Evolutionary conservation across 2,329 filamentous ascomycete species (phyloP).

Genomic region (Stagonosporopsis chrysanthemi): DNA sequence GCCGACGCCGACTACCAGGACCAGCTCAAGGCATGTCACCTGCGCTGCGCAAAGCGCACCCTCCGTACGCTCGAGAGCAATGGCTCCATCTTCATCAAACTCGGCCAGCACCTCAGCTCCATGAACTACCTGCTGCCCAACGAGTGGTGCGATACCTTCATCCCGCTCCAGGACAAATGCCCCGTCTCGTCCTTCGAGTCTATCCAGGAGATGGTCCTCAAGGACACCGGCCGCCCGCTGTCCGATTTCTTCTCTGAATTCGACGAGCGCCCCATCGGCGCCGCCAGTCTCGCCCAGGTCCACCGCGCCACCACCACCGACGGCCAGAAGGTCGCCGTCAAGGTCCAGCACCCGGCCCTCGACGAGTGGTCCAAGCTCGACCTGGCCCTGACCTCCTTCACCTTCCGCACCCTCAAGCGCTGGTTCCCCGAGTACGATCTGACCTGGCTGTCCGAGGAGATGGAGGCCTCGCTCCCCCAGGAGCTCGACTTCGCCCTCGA

Average conservation of each 20-base stretch:
- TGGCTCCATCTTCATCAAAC: slow-evolving; percentile 97
- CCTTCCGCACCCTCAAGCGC: slow-evolving; percentile 85
- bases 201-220: slow-evolving; percentile 83
- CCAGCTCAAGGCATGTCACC: slow-evolving; percentile 83
- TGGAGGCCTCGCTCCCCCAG: slow-evolving; percentile 87
- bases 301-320: slow-evolving; percentile 85
- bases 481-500: slow-evolving; percentile 91
- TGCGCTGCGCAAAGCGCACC: slow-evolving; percentile 89
- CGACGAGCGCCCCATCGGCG: slow-evolving; percentile 80
- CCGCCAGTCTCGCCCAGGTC: slow-evolving; percentile 92
- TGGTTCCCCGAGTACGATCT: slow-evolving; percentile 99
- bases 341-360: slow-evolving; percentile 90
- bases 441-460: slow-evolving; percentile 92
- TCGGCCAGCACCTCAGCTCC: slow-evolving; percentile 93
- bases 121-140: slow-evolving; percentile 92
- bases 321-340: slow-evolving; percentile 89
- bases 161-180: slow-evolving; percentile 94
- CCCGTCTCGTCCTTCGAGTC: slow-evolving; percentile 89
- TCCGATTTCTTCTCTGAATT: slow-evolving; percentile 89
- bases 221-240: slow-evolving; percentile 81
- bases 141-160: slow-evolving; percentile 95
- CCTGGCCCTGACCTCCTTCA: slow-evolving; percentile 83
- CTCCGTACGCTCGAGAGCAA: slow-evolving; percentile 90
- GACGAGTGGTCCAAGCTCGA: slow-evolving; percentile 92
- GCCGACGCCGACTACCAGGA: slow-evolving; percentile 70